Conservation (phyloP, 768 basidiomycete genomes). For the Peribolospora kevripleyi region DNA sequence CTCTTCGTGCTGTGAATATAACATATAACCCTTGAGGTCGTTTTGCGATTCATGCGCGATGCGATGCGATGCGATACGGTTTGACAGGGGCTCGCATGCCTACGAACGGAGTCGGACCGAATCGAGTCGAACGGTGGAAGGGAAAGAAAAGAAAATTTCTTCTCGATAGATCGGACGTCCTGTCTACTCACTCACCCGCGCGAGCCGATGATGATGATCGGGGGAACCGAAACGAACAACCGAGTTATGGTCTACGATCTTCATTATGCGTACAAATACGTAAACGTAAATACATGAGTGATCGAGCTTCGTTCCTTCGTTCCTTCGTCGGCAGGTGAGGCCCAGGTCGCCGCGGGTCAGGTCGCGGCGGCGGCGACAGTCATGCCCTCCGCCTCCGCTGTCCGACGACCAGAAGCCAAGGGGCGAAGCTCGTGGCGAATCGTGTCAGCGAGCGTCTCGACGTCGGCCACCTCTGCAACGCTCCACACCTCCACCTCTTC, state of each 20-base stretch:
- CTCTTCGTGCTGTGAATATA: background rate
- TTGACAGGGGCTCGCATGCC: background rate
- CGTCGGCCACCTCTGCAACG: background rate
- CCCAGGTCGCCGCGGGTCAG: background rate
- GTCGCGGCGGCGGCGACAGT: background rate
- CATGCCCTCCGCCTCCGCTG: background rate
- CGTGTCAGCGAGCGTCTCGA: background rate
- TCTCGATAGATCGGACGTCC: background rate
- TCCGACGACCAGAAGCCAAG: background rate
- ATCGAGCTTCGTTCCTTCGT: background rate
- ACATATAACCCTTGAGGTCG: background rate
- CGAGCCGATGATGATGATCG: too few relatives aligned
- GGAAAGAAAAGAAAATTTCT: background rate
- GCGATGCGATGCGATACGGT: background rate
- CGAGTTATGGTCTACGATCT: too few relatives aligned
- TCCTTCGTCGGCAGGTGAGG: background rate
- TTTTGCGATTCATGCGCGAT: background rate
- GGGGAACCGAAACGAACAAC: too few relatives aligned
- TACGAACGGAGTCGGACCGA: too few relatives aligned
- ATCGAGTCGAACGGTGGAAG: too few relatives aligned
- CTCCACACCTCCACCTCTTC: background rate
- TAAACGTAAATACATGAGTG: background rate
- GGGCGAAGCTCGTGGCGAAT: background rate
- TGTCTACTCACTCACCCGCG: background rate
- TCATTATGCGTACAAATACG: too few relatives aligned